These are phyloP conservation scores for Coriolopsis trogii DNA, from an alignment of 1,284 basidiomycete genomes.

Conservation along the genomic window DNA sequence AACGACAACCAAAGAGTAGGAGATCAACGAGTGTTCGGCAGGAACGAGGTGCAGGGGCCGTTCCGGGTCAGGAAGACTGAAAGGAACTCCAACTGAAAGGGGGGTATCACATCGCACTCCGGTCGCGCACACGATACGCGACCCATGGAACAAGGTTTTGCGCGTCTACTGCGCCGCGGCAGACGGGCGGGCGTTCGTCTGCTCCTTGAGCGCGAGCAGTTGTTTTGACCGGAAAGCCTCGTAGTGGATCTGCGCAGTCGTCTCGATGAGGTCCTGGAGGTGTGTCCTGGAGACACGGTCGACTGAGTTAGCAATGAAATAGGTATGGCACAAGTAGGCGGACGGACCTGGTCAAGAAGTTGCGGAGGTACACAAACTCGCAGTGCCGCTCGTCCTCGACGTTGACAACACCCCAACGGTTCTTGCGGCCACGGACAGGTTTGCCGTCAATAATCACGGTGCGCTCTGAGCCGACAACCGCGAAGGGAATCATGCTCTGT, in stretches of 20 bases:
- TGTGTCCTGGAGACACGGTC: conserved; percentile 68
- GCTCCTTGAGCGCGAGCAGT: conserved; percentile 89
- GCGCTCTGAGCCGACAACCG: conserved; percentile 94
- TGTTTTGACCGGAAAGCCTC: conserved; percentile 99
- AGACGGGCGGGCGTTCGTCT: conserved; percentile 36
- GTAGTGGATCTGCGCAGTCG: conserved; percentile 98
- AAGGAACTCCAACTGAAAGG: conserved; percentile 18
- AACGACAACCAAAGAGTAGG: conserved; percentile 21
- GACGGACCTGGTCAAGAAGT: conserved; percentile 88
- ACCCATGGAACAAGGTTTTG: not conserved
- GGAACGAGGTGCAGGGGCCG: conserved; percentile 9
- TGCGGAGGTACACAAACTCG: conserved; percentile 96
- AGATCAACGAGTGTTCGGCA: conserved; percentile 25
- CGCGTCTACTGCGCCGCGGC: conserved; percentile 22
- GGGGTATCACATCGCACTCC: conserved; percentile 29
- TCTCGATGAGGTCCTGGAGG: conserved; percentile 98
- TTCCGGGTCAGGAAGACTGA: conserved; percentile 4
- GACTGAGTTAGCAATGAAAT: not conserved
- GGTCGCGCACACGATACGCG: conserved; percentile 5
- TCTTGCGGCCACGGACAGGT: conserved; percentile 93
- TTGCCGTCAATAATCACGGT: conserved; percentile 96
- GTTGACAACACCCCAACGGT: conserved; percentile 98
- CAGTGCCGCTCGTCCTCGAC: conserved; percentile 97
- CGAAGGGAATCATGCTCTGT: conserved; percentile 94
- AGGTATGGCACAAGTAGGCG: not conserved